A percentile compares a stretch with the other conserved stretches of the same genome.
Conservation (phyloP, 2,329 filamentous ascomycete species). For the Aspergillus tamarii region DNA sequence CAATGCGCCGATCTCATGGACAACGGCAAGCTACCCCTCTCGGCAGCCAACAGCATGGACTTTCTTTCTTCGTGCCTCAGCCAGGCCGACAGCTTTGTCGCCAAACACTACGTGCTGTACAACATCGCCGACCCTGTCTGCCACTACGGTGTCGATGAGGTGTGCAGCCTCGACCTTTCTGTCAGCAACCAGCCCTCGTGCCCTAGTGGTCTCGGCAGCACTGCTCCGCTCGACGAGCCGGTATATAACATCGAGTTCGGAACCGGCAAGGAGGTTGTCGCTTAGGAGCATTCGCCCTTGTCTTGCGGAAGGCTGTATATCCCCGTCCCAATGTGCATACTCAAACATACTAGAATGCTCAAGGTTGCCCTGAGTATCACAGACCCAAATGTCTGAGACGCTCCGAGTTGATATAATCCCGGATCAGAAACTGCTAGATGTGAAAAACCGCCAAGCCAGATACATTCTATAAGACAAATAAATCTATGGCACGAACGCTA, state of each 20-base stretch:
- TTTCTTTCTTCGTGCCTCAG: slow-evolving; percentile 1
- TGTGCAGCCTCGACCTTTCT: slow-evolving; percentile 5
- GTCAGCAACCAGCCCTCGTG: slow-evolving; percentile 6
- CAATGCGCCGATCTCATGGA: slow-evolving; percentile 3
- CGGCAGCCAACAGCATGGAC: slow-evolving; percentile 6
- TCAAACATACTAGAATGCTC: not conserved
- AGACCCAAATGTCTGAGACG: not conserved
- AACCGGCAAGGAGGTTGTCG: slow-evolving; percentile 1
- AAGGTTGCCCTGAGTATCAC: not conserved
- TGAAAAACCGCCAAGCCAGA: not conserved
- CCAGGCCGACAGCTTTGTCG: slow-evolving; percentile 4
- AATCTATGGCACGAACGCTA: no score
- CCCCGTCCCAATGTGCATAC: not conserved
- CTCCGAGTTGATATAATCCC: not conserved
- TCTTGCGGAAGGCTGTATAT: not conserved
- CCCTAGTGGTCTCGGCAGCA: slow-evolving; percentile 1
- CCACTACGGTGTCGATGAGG: slow-evolving; percentile 3
- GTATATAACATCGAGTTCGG: slow-evolving; percentile 5
- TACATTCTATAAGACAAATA: not conserved
- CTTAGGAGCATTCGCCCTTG: not conserved
- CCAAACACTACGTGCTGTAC: slow-evolving; percentile 1
- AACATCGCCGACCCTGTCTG: slow-evolving; percentile 6
- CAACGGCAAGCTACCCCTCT: slow-evolving; percentile 4
- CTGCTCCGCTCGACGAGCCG: not conserved
- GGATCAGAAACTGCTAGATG: not conserved